Evolutionary conservation across 257 asterid genomes (phyloP).

Genomic region (Rubia yunnanensis): DNA sequence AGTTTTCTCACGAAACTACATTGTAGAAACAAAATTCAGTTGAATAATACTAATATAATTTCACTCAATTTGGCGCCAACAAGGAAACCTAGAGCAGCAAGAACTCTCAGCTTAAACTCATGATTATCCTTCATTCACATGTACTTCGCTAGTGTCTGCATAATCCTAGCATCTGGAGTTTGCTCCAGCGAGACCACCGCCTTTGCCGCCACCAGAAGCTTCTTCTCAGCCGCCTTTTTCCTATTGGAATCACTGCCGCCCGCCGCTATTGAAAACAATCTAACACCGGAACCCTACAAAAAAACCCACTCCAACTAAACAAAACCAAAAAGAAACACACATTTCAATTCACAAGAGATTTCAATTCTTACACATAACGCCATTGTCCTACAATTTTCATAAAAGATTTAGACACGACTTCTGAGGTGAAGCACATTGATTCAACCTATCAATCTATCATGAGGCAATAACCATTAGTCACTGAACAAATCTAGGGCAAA

Average conservation of each 20-base stretch:
- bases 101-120: slow-evolving; percentile 69
- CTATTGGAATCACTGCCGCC: slow-evolving; percentile 11
- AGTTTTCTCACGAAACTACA: no score
- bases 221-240: slow-evolving; percentile 23
- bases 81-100: slow-evolving; percentile 73
- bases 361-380: slow-evolving; percentile 27
- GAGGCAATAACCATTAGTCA: no score
- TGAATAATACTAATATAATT: not conserved
- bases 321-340: not conserved
- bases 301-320: slow-evolving; percentile 21
- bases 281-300: slow-evolving; percentile 34
- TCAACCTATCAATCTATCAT: no score
- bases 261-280: slow-evolving; percentile 51
- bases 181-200: slow-evolving; percentile 30
- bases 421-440: no score
- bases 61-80: slow-evolving; percentile 69
- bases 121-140: slow-evolving; percentile 86
- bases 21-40: no score
- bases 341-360: not conserved
- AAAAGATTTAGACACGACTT: no score
- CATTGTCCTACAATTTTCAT: no score
- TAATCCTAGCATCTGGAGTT: slow-evolving; percentile 44
- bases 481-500: no score
- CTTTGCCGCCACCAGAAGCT: slow-evolving; percentile 32
- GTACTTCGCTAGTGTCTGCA: slow-evolving; percentile 60